phyloP scores from a whole-genome alignment of 306 rosid species.

The Rosa rugosa region DNA sequence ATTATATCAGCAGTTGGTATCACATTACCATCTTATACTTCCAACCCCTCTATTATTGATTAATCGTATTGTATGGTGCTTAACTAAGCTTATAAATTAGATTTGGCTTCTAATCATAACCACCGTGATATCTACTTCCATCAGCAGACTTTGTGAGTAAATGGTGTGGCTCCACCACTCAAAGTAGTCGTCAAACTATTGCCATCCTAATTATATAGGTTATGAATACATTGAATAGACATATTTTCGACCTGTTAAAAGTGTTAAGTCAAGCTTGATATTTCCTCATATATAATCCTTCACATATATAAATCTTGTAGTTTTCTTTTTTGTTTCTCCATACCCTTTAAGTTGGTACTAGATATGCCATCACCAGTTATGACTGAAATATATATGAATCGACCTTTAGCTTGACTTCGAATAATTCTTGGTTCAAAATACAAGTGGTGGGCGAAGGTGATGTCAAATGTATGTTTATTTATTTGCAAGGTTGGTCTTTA shows the following conservation, averaged over 20 bases:
- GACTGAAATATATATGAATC: background rate
- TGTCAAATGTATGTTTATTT: background rate
- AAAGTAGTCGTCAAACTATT: background rate
- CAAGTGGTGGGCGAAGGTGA: background rate
- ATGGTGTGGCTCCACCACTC: background rate
- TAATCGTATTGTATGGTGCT: background rate
- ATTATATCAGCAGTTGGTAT: constrained; percentile 25
- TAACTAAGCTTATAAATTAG: background rate
- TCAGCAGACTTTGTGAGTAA: background rate
- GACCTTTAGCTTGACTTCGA: background rate
- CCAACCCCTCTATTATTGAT: background rate
- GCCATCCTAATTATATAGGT: background rate
- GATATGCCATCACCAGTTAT: background rate
- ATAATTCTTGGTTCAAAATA: background rate
- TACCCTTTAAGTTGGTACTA: background rate
- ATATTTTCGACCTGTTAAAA: background rate
- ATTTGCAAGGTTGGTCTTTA: background rate
- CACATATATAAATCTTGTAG: background rate
- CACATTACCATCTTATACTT: constrained; percentile 22
- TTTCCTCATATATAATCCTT: background rate
- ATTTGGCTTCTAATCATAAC: constrained; percentile 8
- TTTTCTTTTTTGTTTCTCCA: background rate
- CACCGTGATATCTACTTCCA: constrained; percentile 1
- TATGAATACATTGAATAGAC: background rate
- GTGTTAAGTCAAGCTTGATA: background rate